phyloP scores from a whole-genome alignment of 106 monocot species.

The Vanilla planifolia region DNA sequence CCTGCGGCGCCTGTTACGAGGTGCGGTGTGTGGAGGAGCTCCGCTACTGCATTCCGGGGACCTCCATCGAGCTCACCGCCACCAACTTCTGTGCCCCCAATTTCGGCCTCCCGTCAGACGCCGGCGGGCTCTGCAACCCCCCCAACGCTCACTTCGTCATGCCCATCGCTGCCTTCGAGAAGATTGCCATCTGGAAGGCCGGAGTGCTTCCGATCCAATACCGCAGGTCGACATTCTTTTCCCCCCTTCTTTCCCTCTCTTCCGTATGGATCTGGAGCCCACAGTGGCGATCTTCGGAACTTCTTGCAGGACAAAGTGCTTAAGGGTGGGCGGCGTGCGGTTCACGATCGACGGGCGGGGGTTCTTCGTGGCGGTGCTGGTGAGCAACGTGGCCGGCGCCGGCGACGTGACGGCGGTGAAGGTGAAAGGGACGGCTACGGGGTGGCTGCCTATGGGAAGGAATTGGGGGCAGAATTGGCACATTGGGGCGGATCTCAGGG shows the following conservation, averaged over 20 bases:
- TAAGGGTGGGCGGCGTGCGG: slow-evolving; percentile 64
- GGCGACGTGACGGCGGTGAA: slow-evolving; percentile 85
- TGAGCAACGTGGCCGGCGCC: slow-evolving; percentile 84
- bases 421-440: slow-evolving; percentile 64
- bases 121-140: slow-evolving; percentile 79
- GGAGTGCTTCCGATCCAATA: slow-evolving; percentile 90
- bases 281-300: neutral
- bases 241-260: neutral
- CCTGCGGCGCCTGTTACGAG: slow-evolving; percentile 92
- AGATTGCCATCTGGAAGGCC: slow-evolving; percentile 98
- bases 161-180: slow-evolving; percentile 95
- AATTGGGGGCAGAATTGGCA: slow-evolving; percentile 98
- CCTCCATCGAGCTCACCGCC: slow-evolving; percentile 74
- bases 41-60: slow-evolving; percentile 83
- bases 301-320: slow-evolving; percentile 63
- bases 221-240: slow-evolving; percentile 52
- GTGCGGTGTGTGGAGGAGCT: slow-evolving; percentile 86
- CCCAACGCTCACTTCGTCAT: slow-evolving; percentile 89
- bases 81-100: slow-evolving; percentile 96
- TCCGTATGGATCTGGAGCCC: neutral
- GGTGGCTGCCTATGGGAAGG: slow-evolving; percentile 90
- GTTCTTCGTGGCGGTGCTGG: slow-evolving; percentile 69
- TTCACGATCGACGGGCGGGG: slow-evolving; percentile 68
- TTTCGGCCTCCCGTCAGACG: slow-evolving; percentile 69
- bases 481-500: slow-evolving; percentile 64